Conservation (phyloP, 2,329 filamentous ascomycete genomes). For the Penicillium sp. region DNA sequence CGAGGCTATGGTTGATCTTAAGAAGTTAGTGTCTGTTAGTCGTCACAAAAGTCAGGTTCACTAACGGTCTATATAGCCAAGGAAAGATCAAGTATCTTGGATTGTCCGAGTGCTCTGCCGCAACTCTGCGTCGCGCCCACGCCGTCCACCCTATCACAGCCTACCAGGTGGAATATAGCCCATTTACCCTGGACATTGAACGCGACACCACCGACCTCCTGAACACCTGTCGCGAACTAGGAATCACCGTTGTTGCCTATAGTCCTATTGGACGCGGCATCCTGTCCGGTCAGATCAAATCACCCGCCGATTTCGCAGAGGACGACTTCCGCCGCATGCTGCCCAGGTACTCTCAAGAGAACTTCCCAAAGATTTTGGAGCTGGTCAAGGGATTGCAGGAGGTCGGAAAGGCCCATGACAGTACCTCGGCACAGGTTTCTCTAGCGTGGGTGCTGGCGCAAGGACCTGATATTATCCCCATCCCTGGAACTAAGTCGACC, state of each 20-base stretch:
- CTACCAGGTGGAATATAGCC: slow-evolving; percentile 53
- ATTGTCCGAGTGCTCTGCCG: slow-evolving; percentile 46
- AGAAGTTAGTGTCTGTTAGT: slow-evolving; percentile 25
- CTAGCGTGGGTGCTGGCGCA: slow-evolving; percentile 64
- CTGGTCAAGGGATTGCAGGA: slow-evolving; percentile 50
- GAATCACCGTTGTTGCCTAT: slow-evolving; percentile 57
- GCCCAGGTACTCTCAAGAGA: slow-evolving; percentile 51
- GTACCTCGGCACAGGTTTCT: slow-evolving; percentile 57
- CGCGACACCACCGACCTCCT: slow-evolving; percentile 49
- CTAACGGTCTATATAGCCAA: slow-evolving; percentile 17
- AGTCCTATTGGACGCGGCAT: slow-evolving; percentile 61
- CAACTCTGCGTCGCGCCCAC: slow-evolving; percentile 50
- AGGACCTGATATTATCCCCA: slow-evolving; percentile 38
- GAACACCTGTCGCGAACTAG: slow-evolving; percentile 57
- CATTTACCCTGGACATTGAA: slow-evolving; percentile 51
- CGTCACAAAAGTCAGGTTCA: background rate
- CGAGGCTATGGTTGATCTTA: slow-evolving; percentile 45
- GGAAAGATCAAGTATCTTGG: slow-evolving; percentile 54
- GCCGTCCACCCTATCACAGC: slow-evolving; percentile 49
- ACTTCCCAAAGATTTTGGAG: slow-evolving; percentile 55
- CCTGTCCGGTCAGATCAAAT: slow-evolving; percentile 52
- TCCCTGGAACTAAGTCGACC: slow-evolving; percentile 27
- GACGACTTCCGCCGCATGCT: slow-evolving; percentile 49
- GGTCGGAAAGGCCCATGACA: slow-evolving; percentile 55
- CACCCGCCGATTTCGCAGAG: slow-evolving; percentile 46